These are phyloP conservation scores for Gloeostereum incarnatum DNA, from an alignment of 768 basidiomycete species.

Conservation along the genomic window DNA sequence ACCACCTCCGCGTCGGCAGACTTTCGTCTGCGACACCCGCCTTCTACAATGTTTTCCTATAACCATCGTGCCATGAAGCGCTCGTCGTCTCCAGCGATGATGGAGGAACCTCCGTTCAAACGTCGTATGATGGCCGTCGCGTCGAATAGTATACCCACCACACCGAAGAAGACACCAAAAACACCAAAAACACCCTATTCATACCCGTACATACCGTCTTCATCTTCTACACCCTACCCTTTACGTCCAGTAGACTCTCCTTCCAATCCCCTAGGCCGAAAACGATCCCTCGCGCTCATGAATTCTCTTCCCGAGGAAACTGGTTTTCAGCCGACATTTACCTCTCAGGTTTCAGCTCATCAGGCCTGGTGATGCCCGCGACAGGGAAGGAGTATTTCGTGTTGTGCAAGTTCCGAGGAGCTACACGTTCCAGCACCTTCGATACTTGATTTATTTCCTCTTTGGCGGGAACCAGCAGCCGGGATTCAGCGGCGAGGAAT, in stretches of 20 bases:
- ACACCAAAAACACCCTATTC: no score
- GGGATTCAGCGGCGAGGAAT: slow-evolving; percentile 12
- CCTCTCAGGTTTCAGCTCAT: slow-evolving; percentile 56
- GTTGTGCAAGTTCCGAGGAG: slow-evolving; percentile 62
- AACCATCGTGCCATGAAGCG: no score
- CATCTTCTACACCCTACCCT: slow-evolving; percentile 27
- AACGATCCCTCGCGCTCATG: slow-evolving; percentile 25
- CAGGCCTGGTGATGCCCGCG: slow-evolving; percentile 14
- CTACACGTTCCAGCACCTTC: slow-evolving; percentile 61
- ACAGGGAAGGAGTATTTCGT: slow-evolving; percentile 46
- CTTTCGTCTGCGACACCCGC: no score
- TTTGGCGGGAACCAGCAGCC: slow-evolving; percentile 33
- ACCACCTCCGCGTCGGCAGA: no score
- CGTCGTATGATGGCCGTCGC: no score
- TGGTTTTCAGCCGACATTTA: slow-evolving; percentile 51
- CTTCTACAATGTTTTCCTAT: no score
- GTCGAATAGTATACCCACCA: no score
- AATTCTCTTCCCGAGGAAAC: slow-evolving; percentile 26
- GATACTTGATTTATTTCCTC: slow-evolving; percentile 50
- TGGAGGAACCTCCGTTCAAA: no score
- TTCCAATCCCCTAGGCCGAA: slow-evolving; percentile 60
- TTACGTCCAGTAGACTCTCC: slow-evolving; percentile 56
- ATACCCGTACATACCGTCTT: no score
- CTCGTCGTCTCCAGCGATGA: no score
- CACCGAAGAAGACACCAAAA: no score